phyloP scores from a whole-genome alignment of 164 flowering plant genomes.

The Liriodendron chinense region DNA sequence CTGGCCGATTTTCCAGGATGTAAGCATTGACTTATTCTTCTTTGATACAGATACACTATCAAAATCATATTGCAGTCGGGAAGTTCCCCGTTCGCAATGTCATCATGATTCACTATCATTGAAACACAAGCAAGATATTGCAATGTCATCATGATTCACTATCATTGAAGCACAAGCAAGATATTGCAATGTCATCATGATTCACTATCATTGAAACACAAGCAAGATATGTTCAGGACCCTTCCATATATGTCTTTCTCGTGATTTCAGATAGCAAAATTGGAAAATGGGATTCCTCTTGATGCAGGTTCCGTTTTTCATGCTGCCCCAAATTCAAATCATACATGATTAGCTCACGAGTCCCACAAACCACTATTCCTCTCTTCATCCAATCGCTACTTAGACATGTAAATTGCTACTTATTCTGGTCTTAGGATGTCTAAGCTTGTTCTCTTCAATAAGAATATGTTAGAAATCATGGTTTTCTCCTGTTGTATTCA shows the following conservation, averaged over 20 bases:
- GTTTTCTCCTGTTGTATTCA: neutral
- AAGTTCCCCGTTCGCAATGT: neutral
- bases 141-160: no score
- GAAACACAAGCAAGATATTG: no score
- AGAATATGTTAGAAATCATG: neutral
- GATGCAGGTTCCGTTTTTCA: neutral
- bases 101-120: no score
- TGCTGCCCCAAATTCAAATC: neutral
- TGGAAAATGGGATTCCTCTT: neutral
- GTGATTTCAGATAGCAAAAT: no score
- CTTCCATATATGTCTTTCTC: no score
- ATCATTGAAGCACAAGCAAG: no score
- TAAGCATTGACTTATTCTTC: constrained; percentile 14
- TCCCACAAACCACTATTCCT: no score
- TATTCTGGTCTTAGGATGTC: neutral
- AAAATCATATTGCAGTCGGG: neutral
- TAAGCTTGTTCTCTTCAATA: neutral
- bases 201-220: no score
- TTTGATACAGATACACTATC: neutral
- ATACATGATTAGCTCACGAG: neutral
- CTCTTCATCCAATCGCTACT: no score
- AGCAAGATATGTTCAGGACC: no score
- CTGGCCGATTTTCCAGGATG: constrained; percentile 16
- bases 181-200: no score
- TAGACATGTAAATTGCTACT: neutral